Conservation (phyloP, 345 rosid genomes). For the Turritis glabra region DNA sequence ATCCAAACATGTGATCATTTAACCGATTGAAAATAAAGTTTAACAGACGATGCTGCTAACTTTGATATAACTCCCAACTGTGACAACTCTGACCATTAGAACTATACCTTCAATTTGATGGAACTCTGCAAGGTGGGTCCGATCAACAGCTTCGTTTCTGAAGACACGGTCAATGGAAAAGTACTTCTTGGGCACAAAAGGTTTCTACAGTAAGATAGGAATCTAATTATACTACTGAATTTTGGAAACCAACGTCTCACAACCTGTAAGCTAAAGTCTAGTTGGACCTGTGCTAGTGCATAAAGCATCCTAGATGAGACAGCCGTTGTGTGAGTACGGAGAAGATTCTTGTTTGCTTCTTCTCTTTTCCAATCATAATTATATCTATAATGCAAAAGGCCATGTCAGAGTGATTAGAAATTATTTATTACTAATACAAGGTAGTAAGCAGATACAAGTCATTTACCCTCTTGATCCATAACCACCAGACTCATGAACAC, state of each 20-base stretch:
- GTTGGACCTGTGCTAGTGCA: conserved; percentile 66
- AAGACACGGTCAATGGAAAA: conserved; percentile 97
- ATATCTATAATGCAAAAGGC: conserved; percentile 49
- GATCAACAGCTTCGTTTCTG: conserved; percentile 97
- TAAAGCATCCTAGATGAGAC: conserved; percentile 88
- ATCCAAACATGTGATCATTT: conserved; percentile 8
- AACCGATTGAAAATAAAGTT: conserved; percentile 10
- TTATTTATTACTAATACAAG: neutral
- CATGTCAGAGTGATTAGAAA: neutral
- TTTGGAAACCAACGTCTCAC: neutral
- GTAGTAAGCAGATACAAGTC: neutral
- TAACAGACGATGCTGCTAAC: neutral
- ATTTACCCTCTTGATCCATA: conserved; percentile 83
- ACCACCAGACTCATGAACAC: conserved; percentile 77
- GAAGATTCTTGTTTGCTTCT: conserved; percentile 87
- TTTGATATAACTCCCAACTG: neutral
- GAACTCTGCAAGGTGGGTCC: conserved; percentile 95
- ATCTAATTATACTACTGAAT: conserved; percentile 3
- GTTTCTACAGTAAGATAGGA: conserved; percentile 42
- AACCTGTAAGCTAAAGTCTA: neutral
- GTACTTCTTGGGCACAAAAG: conserved; percentile 78
- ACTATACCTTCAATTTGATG: conserved; percentile 93
- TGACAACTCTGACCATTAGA: conserved; percentile 1
- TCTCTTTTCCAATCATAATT: conserved; percentile 93
- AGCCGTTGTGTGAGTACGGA: conserved; percentile 91